These are phyloP conservation scores for Fusarium aywerte DNA, from an alignment of 2,329 filamentous ascomycete species.

Conservation along the genomic window DNA sequence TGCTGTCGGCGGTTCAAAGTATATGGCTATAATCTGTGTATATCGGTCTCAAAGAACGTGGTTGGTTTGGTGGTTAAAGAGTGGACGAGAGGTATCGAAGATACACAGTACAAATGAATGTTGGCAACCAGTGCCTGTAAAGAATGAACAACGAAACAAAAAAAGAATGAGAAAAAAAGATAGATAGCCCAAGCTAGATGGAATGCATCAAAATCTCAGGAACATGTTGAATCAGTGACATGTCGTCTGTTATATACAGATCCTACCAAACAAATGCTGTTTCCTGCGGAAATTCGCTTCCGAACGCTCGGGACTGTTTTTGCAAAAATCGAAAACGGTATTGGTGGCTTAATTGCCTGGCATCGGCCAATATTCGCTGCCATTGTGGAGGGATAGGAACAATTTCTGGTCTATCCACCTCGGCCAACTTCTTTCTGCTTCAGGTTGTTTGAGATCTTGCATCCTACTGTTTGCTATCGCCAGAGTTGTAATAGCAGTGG, in stretches of 20 bases:
- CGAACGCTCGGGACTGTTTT: slow-evolving; percentile 21
- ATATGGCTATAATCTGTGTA: background rate
- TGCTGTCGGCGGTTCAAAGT: slow-evolving; percentile 9
- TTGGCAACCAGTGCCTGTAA: slow-evolving; percentile 36
- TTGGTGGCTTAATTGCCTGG: slow-evolving; percentile 28
- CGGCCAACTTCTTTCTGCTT: background rate
- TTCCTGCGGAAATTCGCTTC: slow-evolving; percentile 13
- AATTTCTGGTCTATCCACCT: slow-evolving; percentile 2
- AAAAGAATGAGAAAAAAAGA: slow-evolving; percentile 6
- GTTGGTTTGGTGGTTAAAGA: background rate
- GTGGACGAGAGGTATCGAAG: background rate
- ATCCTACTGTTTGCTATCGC: background rate
- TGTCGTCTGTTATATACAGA: slow-evolving; percentile 15
- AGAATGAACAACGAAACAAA: slow-evolving; percentile 18
- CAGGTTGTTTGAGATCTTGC: slow-evolving; percentile 16
- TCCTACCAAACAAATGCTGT: background rate
- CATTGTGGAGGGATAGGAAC: slow-evolving; percentile 5
- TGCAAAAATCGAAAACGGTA: slow-evolving; percentile 17
- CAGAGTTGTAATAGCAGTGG: slow-evolving; percentile 1
- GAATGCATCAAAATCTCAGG: slow-evolving; percentile 3
- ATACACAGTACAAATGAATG: slow-evolving; percentile 22
- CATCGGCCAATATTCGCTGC: slow-evolving; percentile 23
- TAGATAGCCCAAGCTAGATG: slow-evolving; percentile 25
- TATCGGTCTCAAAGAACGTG: slow-evolving; percentile 11
- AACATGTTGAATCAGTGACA: background rate